Evolutionary conservation across 2,329 filamentous ascomycete species (phyloP), one percentile per base, ranked within the genome.

Genomic region (Claviceps digitariae): DNA sequence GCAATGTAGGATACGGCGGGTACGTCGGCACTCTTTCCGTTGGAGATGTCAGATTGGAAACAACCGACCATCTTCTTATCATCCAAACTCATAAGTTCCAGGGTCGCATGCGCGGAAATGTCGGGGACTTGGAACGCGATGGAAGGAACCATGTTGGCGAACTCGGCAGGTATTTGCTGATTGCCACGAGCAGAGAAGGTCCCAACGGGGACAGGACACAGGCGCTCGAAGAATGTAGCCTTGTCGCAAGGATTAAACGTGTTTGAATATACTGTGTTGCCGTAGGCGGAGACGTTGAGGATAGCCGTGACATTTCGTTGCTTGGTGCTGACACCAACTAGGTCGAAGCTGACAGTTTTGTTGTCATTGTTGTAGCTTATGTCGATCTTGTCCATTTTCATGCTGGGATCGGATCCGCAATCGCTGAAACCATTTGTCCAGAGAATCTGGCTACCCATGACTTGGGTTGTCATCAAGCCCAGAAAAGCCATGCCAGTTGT

Each of bases 71-170:
- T 75, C 36, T 77, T 63, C 41, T 75, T 76, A 4, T 71, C 73
- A 34, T 84, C 79, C 41, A 80, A 69, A 4, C 80, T 72, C 55
- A 77, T 82, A 47, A 98, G 77, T 64, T 88, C 73, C 57, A 98
- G 73, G 46, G 83, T 93, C 36, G 90, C 93, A 62, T 84, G 72
- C 40, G 91, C 91, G 53, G 91, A 84, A 60, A 98, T 85, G 66
- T 98, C 90, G 50, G 93, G 93, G 34, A 98, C 76, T 56, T 81
- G 79, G 72, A 96, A 98, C 13, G 91, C 91, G 59, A 98, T 95
- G 2, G 81, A 72, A 1, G 93, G 93, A 43, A 98, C 91, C 69
- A 86, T 71, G 52, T 76, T 76, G 53, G 87, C 82, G 64, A 83
- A 91, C 56, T 82, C 63, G 0, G 78, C 69, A 17, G 90, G 86